These are phyloP conservation scores for Tilletiopsis washingtonensis DNA, from an alignment of 1,284 basidiomycete species.

Conservation along the genomic window DNA sequence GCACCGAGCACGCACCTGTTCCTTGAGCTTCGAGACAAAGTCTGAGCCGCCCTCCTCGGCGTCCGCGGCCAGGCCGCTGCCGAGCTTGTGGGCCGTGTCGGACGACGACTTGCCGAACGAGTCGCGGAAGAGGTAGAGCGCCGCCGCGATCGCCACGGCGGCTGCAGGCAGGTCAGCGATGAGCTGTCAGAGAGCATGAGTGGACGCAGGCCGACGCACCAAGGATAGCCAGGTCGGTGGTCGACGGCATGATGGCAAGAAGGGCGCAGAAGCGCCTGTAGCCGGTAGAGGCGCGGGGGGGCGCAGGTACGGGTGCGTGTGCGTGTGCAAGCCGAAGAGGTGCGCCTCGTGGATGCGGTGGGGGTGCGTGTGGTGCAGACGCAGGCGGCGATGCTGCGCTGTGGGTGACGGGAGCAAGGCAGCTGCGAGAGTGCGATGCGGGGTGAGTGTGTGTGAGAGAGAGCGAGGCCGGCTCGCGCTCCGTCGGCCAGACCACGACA, in stretches of 20 bases:
- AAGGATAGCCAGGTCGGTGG: conserved; percentile 27
- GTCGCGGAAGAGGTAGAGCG: conserved; percentile 37
- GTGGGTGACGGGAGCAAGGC: no score
- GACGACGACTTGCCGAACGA: conserved; percentile 14
- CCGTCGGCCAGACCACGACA: no score
- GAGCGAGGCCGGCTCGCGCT: no score
- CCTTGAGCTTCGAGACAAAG: conserved; percentile 33
- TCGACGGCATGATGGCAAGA: conserved; percentile 16
- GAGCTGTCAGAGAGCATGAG: not conserved
- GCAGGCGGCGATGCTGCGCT: no score
- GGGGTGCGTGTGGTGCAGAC: no score
- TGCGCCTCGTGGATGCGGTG: no score
- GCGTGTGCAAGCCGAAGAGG: no score
- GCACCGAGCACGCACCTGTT: conserved; percentile 12
- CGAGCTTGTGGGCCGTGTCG: conserved; percentile 24
- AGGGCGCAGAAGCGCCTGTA: no score
- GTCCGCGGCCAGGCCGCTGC: conserved; percentile 15
- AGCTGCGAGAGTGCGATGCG: no score
- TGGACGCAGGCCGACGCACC: not conserved
- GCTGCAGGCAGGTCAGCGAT: not conserved
- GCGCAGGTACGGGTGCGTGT: no score
- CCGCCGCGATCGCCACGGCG: conserved; percentile 23
- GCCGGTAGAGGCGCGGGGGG: no score
- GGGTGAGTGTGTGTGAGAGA: no score
- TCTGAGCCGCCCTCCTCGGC: conserved; percentile 15